Conservation (phyloP, 352 stramenopile species). For the Phytopythium sindhum region DNA sequence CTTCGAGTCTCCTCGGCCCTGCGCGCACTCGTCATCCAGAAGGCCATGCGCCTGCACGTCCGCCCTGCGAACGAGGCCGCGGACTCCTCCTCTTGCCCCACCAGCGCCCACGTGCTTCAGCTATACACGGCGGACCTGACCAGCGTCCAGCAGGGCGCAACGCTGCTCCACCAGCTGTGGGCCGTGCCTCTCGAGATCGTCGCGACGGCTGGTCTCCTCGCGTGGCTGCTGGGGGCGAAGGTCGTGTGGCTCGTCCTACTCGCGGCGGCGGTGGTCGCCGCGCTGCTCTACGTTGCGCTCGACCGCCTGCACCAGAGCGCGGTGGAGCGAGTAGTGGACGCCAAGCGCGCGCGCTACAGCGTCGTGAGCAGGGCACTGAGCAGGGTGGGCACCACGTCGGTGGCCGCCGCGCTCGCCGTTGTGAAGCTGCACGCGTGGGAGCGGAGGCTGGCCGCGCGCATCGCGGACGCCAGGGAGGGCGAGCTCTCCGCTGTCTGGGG, state of each 20-base stretch:
- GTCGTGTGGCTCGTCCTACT: conserved; percentile 9
- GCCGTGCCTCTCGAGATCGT: conserved; percentile 46
- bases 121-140: conserved; percentile 63
- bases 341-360: conserved; percentile 55
- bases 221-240: conserved; percentile 39
- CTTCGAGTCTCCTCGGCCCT: conserved; percentile 61
- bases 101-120: conserved; percentile 24
- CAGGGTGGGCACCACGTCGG: not conserved
- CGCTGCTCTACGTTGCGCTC: conserved; percentile 38
- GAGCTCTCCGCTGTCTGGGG: conserved; percentile 51
- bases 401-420: conserved; percentile 76
- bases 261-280: conserved; percentile 32
- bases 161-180: conserved; percentile 78
- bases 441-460: conserved; percentile 78
- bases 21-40: conserved; percentile 76
- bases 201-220: conserved; percentile 47
- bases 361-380: conserved; percentile 61
- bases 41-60: conserved; percentile 45
- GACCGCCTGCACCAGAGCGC: conserved; percentile 39
- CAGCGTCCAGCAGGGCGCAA: conserved; percentile 51
- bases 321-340: conserved; percentile 30
- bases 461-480: conserved; percentile 27
- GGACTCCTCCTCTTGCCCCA: conserved; percentile 17
- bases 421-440: conserved; percentile 97
- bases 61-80: conserved; percentile 15